Evolutionary conservation across 768 basidiomycete genomes (phyloP).

Genomic region (Russula griseocarnosa): DNA sequence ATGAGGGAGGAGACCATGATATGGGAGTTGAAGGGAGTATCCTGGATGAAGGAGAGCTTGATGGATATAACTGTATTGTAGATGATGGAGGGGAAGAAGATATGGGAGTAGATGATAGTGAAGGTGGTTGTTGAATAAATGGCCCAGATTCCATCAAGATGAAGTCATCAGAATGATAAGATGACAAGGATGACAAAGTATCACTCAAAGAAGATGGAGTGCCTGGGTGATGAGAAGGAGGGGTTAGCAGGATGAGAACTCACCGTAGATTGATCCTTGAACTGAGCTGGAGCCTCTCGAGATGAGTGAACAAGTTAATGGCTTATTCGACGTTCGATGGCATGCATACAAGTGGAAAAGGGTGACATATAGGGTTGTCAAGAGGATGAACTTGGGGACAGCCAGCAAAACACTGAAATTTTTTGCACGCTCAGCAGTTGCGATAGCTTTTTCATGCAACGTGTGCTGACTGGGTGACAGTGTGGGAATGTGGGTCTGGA

Average conservation of each 20-base stretch:
- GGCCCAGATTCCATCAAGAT: slow-evolving; percentile 42
- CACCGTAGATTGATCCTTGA: too few relatives aligned
- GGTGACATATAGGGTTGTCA: too few relatives aligned
- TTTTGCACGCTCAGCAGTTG: too few relatives aligned
- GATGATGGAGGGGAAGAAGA: slow-evolving; percentile 39
- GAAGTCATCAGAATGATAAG: slow-evolving; percentile 73
- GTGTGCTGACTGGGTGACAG: too few relatives aligned
- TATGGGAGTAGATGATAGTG: slow-evolving; percentile 11
- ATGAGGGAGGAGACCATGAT: slow-evolving; percentile 24
- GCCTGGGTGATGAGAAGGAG: slow-evolving; percentile 42
- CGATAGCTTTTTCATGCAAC: too few relatives aligned
- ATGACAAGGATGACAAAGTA: slow-evolving; percentile 46
- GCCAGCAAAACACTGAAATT: too few relatives aligned
- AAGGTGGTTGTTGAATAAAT: slow-evolving; percentile 26
- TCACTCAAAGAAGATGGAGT: slow-evolving; percentile 41
- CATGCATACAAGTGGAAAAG: too few relatives aligned
- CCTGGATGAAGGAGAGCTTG: slow-evolving; percentile 17
- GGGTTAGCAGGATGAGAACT: slow-evolving; percentile 39
- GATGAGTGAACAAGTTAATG: too few relatives aligned
- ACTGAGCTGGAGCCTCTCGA: too few relatives aligned
- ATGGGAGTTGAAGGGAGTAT: slow-evolving; percentile 18
- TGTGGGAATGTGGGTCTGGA: too few relatives aligned
- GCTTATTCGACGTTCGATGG: too few relatives aligned
- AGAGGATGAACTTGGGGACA: too few relatives aligned
- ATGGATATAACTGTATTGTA: slow-evolving; percentile 36